Evolutionary conservation across 1,284 basidiomycete genomes (phyloP).

Genomic region (Malassezia obtusa): DNA sequence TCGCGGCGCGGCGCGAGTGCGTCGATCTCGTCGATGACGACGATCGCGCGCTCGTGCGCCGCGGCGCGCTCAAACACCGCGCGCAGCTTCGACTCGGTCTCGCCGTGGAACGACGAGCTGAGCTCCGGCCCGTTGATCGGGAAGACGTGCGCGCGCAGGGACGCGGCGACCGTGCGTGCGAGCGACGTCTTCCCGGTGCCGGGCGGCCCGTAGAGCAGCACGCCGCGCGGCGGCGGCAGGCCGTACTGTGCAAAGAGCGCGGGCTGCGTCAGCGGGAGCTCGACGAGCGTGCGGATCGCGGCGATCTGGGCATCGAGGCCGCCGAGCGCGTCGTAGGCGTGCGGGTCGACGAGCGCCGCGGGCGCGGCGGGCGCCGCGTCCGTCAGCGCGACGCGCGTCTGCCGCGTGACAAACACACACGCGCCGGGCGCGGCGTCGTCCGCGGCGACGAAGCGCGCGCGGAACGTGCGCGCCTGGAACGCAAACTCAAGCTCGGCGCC

Average conservation of each 20-base stretch:
- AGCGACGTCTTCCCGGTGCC: conserved; percentile 48
- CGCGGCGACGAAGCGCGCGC: not conserved
- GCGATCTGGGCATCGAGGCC: conserved; percentile 79
- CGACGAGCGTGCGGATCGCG: conserved; percentile 82
- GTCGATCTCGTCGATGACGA: conserved; percentile 93
- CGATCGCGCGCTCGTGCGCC: conserved; percentile 65
- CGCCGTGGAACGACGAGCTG: conserved; percentile 87
- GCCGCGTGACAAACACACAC: conserved; percentile 28
- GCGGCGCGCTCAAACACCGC: conserved; percentile 79
- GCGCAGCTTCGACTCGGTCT: conserved; percentile 82
- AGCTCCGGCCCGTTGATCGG: conserved; percentile 84
- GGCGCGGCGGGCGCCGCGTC: conserved; percentile 40
- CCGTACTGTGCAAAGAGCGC: conserved; percentile 82
- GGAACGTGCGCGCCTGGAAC: conserved; percentile 15
- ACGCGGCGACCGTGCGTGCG: conserved; percentile 37
- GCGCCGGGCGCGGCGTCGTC: conserved; percentile 3
- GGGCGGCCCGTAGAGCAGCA: conserved; percentile 46
- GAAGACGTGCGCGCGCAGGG: conserved; percentile 33
- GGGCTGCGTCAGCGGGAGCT: conserved; percentile 80
- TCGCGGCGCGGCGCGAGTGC: conserved; percentile 83
- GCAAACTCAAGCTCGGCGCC: conserved; percentile 16
- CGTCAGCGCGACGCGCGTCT: conserved; percentile 24
- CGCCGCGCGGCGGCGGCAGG: conserved; percentile 41
- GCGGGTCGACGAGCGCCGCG: conserved; percentile 46
- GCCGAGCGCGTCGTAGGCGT: conserved; percentile 62